Percentiles rank a stretch among this genome's conserved stretches.
Evolutionary conservation across 306 rosid species (phyloP).

Genomic region (Cucurbita moschata): DNA sequence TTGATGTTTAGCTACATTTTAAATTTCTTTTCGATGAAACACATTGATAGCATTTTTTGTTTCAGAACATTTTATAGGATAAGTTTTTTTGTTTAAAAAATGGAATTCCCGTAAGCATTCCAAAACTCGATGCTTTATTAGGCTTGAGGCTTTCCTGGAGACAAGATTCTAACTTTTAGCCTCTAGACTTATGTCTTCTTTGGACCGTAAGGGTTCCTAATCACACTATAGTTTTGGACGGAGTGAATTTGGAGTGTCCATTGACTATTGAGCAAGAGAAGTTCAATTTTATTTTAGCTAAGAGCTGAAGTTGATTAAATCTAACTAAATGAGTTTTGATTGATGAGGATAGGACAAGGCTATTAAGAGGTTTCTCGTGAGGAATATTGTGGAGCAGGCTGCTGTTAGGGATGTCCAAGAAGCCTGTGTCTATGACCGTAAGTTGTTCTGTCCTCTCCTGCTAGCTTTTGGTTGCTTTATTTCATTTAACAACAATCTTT

Average conservation of each 20-base stretch:
- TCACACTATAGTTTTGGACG: neutral
- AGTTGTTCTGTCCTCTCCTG: neutral
- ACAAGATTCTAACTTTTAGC: neutral
- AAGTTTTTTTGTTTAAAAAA: neutral
- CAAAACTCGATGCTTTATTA: neutral
- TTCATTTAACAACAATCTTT: neutral
- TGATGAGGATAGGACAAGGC: constrained; percentile 55
- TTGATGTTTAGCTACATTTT: neutral
- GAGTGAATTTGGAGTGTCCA: neutral
- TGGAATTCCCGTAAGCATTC: neutral
- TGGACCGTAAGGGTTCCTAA: neutral
- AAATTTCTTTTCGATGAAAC: neutral
- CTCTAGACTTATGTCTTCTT: neutral
- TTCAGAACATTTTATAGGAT: neutral
- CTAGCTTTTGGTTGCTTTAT: neutral
- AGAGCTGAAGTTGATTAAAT: neutral
- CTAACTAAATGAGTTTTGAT: neutral
- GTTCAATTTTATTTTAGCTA: neutral
- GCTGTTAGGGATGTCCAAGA: constrained; percentile 97
- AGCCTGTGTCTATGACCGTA: constrained; percentile 87
- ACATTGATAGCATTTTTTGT: neutral
- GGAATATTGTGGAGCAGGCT: constrained; percentile 98
- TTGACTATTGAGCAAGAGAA: neutral
- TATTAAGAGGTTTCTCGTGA: constrained; percentile 61
- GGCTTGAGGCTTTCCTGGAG: neutral